These are phyloP conservation scores for Trifolium fragiferum DNA, from an alignment of 306 rosid species.

Conservation along the genomic window DNA sequence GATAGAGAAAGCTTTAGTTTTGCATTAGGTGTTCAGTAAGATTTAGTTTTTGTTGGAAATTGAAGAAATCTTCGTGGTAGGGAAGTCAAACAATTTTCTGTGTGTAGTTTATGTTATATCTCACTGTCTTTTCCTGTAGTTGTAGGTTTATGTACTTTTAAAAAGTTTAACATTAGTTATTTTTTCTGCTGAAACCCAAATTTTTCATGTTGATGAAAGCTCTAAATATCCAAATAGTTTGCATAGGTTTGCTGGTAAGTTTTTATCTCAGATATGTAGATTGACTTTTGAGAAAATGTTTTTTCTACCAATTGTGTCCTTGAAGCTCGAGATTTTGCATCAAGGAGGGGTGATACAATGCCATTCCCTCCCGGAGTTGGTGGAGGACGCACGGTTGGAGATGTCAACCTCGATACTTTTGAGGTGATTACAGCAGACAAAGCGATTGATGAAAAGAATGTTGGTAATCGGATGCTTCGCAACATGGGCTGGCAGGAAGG, in stretches of 20 bases:
- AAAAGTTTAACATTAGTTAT: neutral
- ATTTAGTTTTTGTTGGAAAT: neutral
- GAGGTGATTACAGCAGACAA: slow-evolving; percentile 90
- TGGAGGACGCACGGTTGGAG: slow-evolving; percentile 85
- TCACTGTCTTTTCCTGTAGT: neutral
- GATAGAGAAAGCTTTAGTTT: slow-evolving; percentile 35
- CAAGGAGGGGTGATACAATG: slow-evolving; percentile 91
- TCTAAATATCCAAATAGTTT: slow-evolving; percentile 20
- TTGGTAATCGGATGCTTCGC: slow-evolving; percentile 99
- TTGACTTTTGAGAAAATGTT: slow-evolving; percentile 62
- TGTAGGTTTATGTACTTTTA: neutral
- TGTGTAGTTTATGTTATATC: neutral
- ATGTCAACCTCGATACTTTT: slow-evolving; percentile 59
- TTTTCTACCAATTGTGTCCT: slow-evolving; percentile 55
- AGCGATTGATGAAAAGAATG: slow-evolving; percentile 93
- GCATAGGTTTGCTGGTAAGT: slow-evolving; percentile 45
- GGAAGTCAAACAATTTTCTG: slow-evolving; percentile 23
- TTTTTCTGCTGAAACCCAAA: neutral
- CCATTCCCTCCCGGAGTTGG: slow-evolving; percentile 99
- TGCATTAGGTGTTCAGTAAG: slow-evolving; percentile 15
- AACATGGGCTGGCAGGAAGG: slow-evolving; percentile 99
- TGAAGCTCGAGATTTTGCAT: slow-evolving; percentile 81
- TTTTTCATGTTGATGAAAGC: neutral
- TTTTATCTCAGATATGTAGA: slow-evolving; percentile 38
- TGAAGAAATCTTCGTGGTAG: slow-evolving; percentile 12